Conservation (phyloP, 345 rosid genomes). For the Melaleuca quinquenervia region DNA sequence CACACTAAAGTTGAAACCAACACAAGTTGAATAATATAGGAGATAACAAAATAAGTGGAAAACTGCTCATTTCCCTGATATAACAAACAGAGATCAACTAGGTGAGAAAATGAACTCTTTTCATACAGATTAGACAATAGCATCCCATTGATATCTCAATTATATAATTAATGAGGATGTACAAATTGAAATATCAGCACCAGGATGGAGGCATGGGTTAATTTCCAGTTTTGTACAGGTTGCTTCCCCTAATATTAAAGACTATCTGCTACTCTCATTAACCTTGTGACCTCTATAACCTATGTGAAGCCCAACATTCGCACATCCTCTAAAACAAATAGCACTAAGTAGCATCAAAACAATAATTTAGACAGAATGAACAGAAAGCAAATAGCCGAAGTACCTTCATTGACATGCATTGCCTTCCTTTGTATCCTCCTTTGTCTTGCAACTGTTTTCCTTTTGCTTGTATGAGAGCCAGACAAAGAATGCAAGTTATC, state of each 20-base stretch:
- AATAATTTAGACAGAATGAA: not conserved
- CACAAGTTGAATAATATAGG: not conserved
- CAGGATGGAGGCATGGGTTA: not conserved
- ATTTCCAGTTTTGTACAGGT: not conserved
- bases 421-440: constrained; percentile 17
- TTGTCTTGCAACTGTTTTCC: constrained; percentile 41
- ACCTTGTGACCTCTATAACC: not conserved
- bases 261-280: not conserved
- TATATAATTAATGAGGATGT: not conserved
- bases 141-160: not conserved
- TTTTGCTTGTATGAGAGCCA: constrained; percentile 10
- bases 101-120: not conserved
- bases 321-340: not conserved
- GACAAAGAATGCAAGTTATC: constrained; percentile 14
- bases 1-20: not conserved
- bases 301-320: not conserved
- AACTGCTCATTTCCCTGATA: not conserved
- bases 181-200: not conserved
- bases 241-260: not conserved
- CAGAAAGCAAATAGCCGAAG: not conserved
- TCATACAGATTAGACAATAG: not conserved
- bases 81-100: not conserved
- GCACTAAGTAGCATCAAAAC: not conserved
- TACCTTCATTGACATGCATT: constrained; percentile 30
- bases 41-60: not conserved